Evolutionary conservation across 2,329 filamentous ascomycete genomes (phyloP), one percentile per base, ranked within the genome.

Genomic region (Cladosporium phlei): DNA sequence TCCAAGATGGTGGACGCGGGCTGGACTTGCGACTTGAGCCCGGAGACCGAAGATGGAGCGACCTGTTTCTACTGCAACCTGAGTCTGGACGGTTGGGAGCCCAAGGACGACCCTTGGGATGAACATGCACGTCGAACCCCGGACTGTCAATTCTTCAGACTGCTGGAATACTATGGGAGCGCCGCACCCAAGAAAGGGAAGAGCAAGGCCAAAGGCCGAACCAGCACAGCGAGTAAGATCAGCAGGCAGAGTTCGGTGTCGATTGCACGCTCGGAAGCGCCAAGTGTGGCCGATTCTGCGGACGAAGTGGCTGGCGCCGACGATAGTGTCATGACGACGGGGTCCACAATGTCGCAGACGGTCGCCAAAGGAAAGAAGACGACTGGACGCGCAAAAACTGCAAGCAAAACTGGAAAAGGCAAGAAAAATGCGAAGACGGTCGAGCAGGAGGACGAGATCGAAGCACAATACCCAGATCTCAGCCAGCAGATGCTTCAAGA

Each of bases 71-170:
- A 97, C 68, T 98, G 93, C 70, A 81, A 86, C 48, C 70, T 97
- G 12, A 88, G 85, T 9, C 77, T 98, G 9, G 91, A 97, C 65
- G 89, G 89, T 5, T 98, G 94, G 93, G 93, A 97, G 62, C 84
- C 85, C 1, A 83, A 84, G 49, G 93, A 98, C 65, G 88, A 95
- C 62, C 93, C 93, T 51, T 79, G 85, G 82, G 83, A 94, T 51
- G 93, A 98, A 63, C 93, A 98, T 63, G 81, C 83, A 58, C 82
- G 79, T 46, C 82, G 93, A 56, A 85, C 84, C 1, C 80, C 88
- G 0, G 75, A 84, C 19, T 98, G 93, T 62, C 75, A 81, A 11
- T 97, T 95, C 70, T 97, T 97, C 61, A 68, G 73, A 1, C 77
- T 95, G 21, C 74, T 78, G 20, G 79, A 73, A 55, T 65, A 52